These are phyloP conservation scores for Malassezia slooffiae DNA, from an alignment of 1,284 basidiomycete species.

Conservation along the genomic window DNA sequence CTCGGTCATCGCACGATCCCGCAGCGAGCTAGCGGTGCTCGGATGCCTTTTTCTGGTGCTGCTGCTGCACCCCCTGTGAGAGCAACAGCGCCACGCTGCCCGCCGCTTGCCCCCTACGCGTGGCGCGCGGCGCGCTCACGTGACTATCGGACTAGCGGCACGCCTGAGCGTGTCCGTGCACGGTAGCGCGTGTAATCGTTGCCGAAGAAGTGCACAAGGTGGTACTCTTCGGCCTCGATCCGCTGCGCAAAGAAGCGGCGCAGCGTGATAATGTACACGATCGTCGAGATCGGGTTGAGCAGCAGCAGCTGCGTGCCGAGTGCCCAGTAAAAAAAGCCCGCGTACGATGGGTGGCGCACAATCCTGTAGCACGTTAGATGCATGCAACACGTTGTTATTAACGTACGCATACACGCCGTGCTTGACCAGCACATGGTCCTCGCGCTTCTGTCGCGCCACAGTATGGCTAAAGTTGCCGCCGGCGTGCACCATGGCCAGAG, in stretches of 20 bases:
- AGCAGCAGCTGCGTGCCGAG: constrained; percentile 85
- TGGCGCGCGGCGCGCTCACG: constrained; percentile 13
- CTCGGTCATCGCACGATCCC: constrained; percentile 19
- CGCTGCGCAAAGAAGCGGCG: constrained; percentile 77
- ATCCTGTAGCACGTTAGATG: constrained; percentile 52
- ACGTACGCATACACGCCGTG: constrained; percentile 32
- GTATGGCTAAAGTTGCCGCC: constrained; percentile 80
- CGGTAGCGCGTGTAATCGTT: constrained; percentile 63
- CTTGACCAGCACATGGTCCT: constrained; percentile 37
- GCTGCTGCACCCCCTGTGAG: no score
- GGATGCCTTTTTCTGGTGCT: neutral
- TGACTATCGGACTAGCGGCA: constrained; percentile 49
- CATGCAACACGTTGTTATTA: no score
- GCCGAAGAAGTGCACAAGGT: constrained; percentile 69
- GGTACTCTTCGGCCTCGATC: constrained; percentile 65
- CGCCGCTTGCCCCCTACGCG: no score
- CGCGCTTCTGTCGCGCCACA: constrained; percentile 28
- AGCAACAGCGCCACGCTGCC: no score
- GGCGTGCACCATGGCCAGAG: constrained; percentile 89
- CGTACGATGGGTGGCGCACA: constrained; percentile 89
- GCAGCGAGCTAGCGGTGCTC: constrained; percentile 8
- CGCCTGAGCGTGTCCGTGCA: constrained; percentile 58
- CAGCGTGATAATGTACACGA: constrained; percentile 57
- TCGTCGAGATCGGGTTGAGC: constrained; percentile 69
- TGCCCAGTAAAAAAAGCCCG: constrained; percentile 97